Conservation (phyloP, 305 asterid species). For the Fraxinus sp. region DNA sequence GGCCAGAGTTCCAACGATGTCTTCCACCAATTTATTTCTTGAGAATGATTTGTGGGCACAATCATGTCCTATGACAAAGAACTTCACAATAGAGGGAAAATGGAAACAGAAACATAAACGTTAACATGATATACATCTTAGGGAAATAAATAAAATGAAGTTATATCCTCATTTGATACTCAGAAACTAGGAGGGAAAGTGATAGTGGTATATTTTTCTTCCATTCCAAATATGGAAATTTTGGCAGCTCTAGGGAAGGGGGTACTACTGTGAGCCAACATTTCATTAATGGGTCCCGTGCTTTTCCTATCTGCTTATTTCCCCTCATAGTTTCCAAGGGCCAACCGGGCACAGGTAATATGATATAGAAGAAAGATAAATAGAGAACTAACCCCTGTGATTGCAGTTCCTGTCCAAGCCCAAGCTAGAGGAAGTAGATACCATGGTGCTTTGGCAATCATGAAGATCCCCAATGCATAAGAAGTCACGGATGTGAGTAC, state of each 20-base stretch:
- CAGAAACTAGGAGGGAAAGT: not conserved
- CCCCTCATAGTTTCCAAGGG: not conserved
- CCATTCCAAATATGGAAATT: not conserved
- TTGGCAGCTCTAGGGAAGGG: not conserved
- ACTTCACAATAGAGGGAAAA: slow-evolving; percentile 48
- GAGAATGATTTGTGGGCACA: slow-evolving; percentile 98
- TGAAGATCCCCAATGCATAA: slow-evolving; percentile 74
- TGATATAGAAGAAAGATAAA: slow-evolving; percentile 8
- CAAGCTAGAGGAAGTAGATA: slow-evolving; percentile 98
- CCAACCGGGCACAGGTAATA: slow-evolving; percentile 13
- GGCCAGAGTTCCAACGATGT: slow-evolving; percentile 90
- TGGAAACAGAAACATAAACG: slow-evolving; percentile 21
- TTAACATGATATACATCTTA: slow-evolving; percentile 15
- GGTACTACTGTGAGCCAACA: not conserved
- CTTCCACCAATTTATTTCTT: slow-evolving; percentile 88
- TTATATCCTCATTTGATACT: not conserved
- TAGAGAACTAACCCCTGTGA: slow-evolving; percentile 76
- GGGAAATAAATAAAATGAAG: not conserved
- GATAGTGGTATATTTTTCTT: not conserved
- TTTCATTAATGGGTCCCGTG: not conserved
- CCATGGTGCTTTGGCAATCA: slow-evolving; percentile 95
- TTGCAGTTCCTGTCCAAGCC: slow-evolving; percentile 99
- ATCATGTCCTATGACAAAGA: slow-evolving; percentile 98
- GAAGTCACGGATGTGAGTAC: slow-evolving; percentile 74
- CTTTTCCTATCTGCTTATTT: not conserved